Percentiles rank a stretch among this genome's conserved stretches.
These are phyloP conservation scores for Platanthera guangdongensis DNA, from an alignment of 106 monocot species.

Conservation along the genomic window DNA sequence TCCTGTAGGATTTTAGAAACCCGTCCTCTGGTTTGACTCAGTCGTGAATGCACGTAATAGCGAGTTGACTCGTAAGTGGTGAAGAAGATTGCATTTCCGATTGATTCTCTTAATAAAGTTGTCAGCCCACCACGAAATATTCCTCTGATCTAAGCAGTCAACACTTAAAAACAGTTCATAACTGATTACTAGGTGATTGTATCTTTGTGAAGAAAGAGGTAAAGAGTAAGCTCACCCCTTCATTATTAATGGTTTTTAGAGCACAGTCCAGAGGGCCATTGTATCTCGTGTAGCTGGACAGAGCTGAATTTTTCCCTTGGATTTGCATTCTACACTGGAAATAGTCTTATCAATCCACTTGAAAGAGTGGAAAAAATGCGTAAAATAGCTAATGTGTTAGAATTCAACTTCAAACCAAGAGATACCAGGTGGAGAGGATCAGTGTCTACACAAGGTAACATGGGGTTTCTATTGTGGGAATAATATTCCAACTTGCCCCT, in stretches of 20 bases:
- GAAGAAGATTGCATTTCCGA: slow-evolving; percentile 85
- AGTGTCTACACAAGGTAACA: no score
- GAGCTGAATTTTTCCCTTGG: slow-evolving; percentile 51
- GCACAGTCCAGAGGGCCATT: slow-evolving; percentile 83
- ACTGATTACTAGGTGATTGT: neutral
- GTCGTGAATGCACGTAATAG: slow-evolving; percentile 47
- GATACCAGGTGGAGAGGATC: no score
- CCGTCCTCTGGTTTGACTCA: slow-evolving; percentile 17
- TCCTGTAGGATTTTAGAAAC: slow-evolving; percentile 35
- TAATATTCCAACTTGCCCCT: no score
- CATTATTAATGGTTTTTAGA: slow-evolving; percentile 57
- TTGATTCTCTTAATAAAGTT: slow-evolving; percentile 78
- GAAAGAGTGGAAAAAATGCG: neutral
- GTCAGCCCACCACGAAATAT: slow-evolving; percentile 75
- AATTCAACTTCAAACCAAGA: no score
- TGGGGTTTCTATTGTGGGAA: no score
- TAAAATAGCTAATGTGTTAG: no score
- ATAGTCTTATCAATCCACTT: slow-evolving; percentile 27
- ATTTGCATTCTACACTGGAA: slow-evolving; percentile 99
- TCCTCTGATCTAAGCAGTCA: slow-evolving; percentile 48
- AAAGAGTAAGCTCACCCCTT: slow-evolving; percentile 57
- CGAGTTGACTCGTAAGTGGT: slow-evolving; percentile 71
- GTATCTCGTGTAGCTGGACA: slow-evolving; percentile 38
- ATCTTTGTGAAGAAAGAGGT: neutral
- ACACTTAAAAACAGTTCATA: neutral